Conservation (phyloP, 2,329 filamentous ascomycete species). For the Diaporthe destruens region DNA sequence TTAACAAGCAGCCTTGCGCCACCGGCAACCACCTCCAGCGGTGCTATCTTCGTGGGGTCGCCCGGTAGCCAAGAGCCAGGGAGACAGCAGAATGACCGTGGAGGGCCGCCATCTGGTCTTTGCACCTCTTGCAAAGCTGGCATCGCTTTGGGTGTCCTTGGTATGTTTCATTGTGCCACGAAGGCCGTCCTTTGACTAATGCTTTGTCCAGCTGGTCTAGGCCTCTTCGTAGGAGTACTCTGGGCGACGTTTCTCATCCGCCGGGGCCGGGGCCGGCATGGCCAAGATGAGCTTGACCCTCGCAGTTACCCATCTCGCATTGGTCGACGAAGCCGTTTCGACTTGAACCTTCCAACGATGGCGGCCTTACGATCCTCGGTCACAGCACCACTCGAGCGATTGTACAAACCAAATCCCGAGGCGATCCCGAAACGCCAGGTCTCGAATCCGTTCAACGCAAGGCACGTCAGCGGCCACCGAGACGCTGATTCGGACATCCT, state of each 20-base stretch:
- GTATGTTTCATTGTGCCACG: background rate
- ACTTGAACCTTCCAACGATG: slow-evolving; percentile 3
- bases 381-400: slow-evolving; percentile 15
- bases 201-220: slow-evolving; percentile 28
- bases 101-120: background rate
- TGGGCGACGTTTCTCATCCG: slow-evolving; percentile 34
- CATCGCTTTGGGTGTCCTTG: slow-evolving; percentile 39
- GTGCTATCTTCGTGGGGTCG: background rate
- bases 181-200: rapidly evolving
- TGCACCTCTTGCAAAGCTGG: slow-evolving; percentile 31
- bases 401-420: background rate
- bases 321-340: slow-evolving; percentile 3
- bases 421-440: slow-evolving; percentile 13
- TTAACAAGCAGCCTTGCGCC: background rate
- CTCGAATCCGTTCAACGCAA: slow-evolving; percentile 17
- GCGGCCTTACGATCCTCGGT: slow-evolving; percentile 6
- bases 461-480: slow-evolving; percentile 5
- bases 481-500: slow-evolving; percentile 16
- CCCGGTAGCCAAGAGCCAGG: slow-evolving; percentile 6
- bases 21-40: slow-evolving; percentile 10
- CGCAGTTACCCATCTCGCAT: slow-evolving; percentile 4
- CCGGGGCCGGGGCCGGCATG: slow-evolving; percentile 29
- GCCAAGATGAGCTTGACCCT: background rate
- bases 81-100: background rate
- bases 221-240: slow-evolving; percentile 34